A percentile compares a stretch with the other conserved stretches of the same genome.
These are phyloP conservation scores for Venturia carpophila DNA, from an alignment of 2,329 filamentous ascomycete species.

Conservation along the genomic window DNA sequence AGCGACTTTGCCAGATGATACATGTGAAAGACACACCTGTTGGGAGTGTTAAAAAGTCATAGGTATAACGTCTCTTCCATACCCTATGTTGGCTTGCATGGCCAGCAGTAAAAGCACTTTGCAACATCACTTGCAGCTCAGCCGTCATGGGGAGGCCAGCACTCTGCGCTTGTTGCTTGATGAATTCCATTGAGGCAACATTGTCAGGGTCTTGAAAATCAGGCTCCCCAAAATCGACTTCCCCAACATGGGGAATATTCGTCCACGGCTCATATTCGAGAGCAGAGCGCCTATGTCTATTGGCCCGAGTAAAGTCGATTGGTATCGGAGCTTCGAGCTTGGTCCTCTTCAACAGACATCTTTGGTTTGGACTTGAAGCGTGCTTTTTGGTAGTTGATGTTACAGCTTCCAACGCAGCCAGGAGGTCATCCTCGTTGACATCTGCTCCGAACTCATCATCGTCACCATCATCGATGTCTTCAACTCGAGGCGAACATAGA, in stretches of 20 bases:
- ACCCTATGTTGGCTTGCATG: not conserved
- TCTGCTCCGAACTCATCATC: not conserved
- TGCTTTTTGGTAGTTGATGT: not conserved
- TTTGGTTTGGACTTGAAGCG: not conserved
- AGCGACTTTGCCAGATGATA: not conserved
- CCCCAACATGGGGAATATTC: not conserved
- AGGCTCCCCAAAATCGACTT: conserved; percentile 1
- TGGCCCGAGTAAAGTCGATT: not conserved
- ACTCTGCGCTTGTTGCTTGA: not conserved
- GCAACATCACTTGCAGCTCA: not conserved
- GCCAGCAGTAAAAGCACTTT: conserved; percentile 1
- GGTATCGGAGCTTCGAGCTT: not conserved
- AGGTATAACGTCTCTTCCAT: not conserved
- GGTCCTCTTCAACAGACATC: not conserved
- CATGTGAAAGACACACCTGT: not conserved
- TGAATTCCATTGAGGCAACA: not conserved
- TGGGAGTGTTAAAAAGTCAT: not conserved
- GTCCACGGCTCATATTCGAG: not conserved
- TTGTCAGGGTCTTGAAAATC: not conserved
- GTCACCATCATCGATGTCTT: not conserved
- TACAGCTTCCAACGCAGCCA: not conserved
- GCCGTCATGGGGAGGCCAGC: not conserved
- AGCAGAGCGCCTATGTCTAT: not conserved
- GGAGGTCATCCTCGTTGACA: not conserved
- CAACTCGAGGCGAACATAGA: not conserved